Conservation (phyloP, 352 stramenopile genomes). For the Phytophthora ohioensis region DNA sequence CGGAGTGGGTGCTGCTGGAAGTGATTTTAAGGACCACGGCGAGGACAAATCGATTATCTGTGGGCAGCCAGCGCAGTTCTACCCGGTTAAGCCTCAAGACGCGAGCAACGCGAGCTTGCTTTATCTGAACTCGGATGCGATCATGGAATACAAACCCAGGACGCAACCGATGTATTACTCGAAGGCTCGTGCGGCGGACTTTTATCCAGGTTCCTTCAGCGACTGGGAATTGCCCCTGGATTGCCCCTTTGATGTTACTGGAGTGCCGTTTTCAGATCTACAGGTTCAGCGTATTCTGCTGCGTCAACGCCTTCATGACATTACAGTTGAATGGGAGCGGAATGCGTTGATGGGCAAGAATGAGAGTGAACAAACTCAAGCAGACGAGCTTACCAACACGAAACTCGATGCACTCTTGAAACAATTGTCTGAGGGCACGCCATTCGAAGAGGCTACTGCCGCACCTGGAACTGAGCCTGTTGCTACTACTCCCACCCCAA, state of each 20-base stretch:
- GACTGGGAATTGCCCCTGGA: slow-evolving; percentile 44
- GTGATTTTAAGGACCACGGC: slow-evolving; percentile 34
- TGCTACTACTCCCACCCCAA: slow-evolving; percentile 7
- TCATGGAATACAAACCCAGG: slow-evolving; percentile 44
- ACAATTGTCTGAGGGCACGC: slow-evolving; percentile 21
- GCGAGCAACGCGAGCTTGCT: slow-evolving; percentile 32
- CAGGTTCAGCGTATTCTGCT: slow-evolving; percentile 43
- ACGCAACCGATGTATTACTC: slow-evolving; percentile 45
- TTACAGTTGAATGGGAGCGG: slow-evolving; percentile 41
- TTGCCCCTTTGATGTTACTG: slow-evolving; percentile 51
- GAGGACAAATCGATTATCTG: slow-evolving; percentile 48
- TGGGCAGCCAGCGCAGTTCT: slow-evolving; percentile 57
- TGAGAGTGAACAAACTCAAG: slow-evolving; percentile 29
- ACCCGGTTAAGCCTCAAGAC: slow-evolving; percentile 30
- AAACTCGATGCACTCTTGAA: slow-evolving; percentile 36
- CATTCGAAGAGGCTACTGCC: slow-evolving; percentile 23
- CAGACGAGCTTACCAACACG: slow-evolving; percentile 21
- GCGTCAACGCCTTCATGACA: slow-evolving; percentile 44
- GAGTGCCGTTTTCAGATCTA: slow-evolving; percentile 33
- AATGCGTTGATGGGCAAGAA: slow-evolving; percentile 37
- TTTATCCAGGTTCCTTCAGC: slow-evolving; percentile 47
- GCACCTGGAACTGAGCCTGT: slow-evolving; percentile 5
- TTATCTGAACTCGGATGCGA: slow-evolving; percentile 61
- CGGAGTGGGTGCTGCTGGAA: slow-evolving; percentile 49
- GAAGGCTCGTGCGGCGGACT: slow-evolving; percentile 36